Conservation (phyloP, 2,329 filamentous ascomycete genomes). For the Calonectria naviculata region DNA sequence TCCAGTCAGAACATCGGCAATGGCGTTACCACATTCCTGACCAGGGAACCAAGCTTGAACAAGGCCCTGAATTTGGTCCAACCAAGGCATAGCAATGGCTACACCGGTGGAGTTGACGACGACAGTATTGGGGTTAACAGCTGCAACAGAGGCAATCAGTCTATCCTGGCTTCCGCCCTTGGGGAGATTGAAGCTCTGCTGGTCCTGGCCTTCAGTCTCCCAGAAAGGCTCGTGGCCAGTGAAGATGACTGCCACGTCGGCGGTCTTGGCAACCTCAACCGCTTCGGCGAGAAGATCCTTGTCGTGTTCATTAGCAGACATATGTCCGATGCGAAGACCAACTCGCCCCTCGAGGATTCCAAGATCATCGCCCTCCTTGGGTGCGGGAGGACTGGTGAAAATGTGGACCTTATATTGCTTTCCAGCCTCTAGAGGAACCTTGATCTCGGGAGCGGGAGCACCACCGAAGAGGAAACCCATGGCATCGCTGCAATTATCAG, state of each 20-base stretch:
- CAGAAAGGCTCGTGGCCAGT: conserved; percentile 68
- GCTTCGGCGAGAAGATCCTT: conserved; percentile 58
- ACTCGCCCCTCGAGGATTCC: conserved; percentile 47
- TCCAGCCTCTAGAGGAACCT: conserved; percentile 42
- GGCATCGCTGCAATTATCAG: conserved; percentile 43
- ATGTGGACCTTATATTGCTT: conserved; percentile 45
- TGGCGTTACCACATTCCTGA: conserved; percentile 75
- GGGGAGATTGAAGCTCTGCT: conserved; percentile 79
- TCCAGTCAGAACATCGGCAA: conserved; percentile 75
- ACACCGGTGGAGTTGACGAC: conserved; percentile 75
- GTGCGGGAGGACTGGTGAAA: conserved; percentile 42
- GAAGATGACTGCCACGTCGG: conserved; percentile 66
- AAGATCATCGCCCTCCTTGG: conserved; percentile 35
- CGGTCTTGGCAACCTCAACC: conserved; percentile 65
- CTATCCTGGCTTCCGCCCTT: conserved; percentile 66
- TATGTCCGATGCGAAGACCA: conserved; percentile 46
- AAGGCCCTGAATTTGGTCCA: conserved; percentile 66
- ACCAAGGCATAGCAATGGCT: conserved; percentile 70
- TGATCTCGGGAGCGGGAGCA: conserved; percentile 43
- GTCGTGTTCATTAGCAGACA: conserved; percentile 46
- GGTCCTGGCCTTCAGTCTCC: conserved; percentile 70
- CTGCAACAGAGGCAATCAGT: conserved; percentile 66
- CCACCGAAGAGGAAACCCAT: conserved; percentile 50
- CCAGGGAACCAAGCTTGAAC: conserved; percentile 77
- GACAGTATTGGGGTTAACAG: conserved; percentile 67